Percentiles rank a stretch among this genome's conserved stretches.
Conservation (phyloP, 345 rosid species). For the Boechera stricta region DNA sequence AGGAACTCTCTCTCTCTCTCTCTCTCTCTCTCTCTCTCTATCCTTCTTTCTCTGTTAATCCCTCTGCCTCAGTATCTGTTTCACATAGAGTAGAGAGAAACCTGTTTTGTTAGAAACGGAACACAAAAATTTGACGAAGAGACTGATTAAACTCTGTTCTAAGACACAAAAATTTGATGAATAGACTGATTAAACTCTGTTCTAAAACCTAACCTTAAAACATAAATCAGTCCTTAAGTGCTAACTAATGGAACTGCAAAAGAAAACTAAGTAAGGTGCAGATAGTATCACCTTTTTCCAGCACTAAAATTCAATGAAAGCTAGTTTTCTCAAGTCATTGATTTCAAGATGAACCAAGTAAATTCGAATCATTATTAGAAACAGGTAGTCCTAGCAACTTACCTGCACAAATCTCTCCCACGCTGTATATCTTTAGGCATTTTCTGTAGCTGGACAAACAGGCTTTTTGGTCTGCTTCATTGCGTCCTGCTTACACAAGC, state of each 20-base stretch:
- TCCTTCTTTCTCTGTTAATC: constrained; percentile 20
- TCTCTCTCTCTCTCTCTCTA: background rate
- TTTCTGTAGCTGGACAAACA: constrained; percentile 24
- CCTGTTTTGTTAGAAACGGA: constrained; percentile 20
- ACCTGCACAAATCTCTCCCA: constrained; percentile 39
- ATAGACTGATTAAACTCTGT: constrained; percentile 17
- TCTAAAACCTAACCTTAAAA: background rate
- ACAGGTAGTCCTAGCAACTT: background rate
- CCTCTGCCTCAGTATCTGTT: constrained; percentile 21
- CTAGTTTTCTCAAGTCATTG: background rate
- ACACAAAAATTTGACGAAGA: constrained; percentile 11
- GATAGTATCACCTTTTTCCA: no score
- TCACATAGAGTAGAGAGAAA: constrained; percentile 16
- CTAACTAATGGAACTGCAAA: background rate
- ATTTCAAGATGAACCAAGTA: constrained; percentile 12
- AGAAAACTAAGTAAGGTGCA: constrained; percentile 15
- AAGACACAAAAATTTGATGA: constrained; percentile 9
- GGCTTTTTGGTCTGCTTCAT: constrained; percentile 31
- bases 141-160: constrained; percentile 12
- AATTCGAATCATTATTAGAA: background rate
- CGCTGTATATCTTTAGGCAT: constrained; percentile 25
- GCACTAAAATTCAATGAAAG: no score
- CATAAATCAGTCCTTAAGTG: background rate
- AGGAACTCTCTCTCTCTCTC: background rate
- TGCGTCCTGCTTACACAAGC: constrained; percentile 32